A percentile compares a stretch with the other conserved stretches of the same genome.
Evolutionary conservation across 257 asterid species (phyloP).

Genomic region (Marsdenia floribunda): DNA sequence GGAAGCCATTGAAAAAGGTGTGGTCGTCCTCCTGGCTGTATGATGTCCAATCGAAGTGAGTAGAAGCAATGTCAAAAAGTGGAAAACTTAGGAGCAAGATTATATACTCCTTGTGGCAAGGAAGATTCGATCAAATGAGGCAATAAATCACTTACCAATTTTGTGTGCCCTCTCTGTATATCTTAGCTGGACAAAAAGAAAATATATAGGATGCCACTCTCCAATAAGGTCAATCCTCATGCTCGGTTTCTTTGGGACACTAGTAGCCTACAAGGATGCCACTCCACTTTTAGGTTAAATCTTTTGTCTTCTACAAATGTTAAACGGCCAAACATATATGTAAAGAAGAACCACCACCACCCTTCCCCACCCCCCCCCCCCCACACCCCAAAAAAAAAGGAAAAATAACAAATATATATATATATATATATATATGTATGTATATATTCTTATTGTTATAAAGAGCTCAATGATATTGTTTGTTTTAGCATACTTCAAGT

Average conservation of each 20-base stretch:
- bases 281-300: background rate
- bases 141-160: background rate
- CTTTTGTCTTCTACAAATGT: slow-evolving; percentile 1
- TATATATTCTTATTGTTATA: no score
- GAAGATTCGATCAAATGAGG: background rate
- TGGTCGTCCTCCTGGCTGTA: background rate
- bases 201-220: background rate
- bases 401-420: no score
- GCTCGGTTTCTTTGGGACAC: slow-evolving; percentile 1
- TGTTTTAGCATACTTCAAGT: no score
- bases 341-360: background rate
- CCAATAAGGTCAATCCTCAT: background rate
- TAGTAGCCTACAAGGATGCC: slow-evolving; percentile 1
- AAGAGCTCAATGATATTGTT: no score
- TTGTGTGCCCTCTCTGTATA: background rate
- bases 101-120: background rate
- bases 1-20: background rate
- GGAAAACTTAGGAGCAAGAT: background rate
- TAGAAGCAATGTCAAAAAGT: background rate
- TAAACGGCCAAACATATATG: background rate
- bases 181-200: background rate
- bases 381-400: no score
- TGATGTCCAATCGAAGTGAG: background rate
- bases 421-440: no score
- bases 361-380: no score